phyloP scores from a whole-genome alignment of 169 alveolate genomes.

The Plasmodium blacklocki region DNA sequence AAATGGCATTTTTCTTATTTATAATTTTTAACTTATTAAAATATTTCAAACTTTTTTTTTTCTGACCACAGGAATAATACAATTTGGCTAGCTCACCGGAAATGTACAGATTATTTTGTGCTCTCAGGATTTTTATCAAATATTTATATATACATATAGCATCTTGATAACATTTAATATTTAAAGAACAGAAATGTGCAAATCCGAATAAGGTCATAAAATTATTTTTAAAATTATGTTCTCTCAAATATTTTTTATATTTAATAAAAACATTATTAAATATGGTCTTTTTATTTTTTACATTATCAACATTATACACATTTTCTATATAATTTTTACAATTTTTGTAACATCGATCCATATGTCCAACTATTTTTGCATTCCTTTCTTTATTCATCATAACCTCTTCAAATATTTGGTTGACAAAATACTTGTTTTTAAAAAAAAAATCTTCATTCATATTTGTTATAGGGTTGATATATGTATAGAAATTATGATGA shows the following conservation, averaged over 20 bases:
- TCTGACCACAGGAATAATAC: constrained; percentile 27
- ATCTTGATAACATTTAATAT: constrained; percentile 14
- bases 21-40: constrained; percentile 21
- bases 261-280: neutral
- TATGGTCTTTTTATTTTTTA: constrained; percentile 3
- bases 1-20: constrained; percentile 4
- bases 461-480: constrained; percentile 35
- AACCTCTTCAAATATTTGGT: constrained; percentile 12
- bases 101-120: constrained; percentile 26
- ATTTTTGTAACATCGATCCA: neutral
- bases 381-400: neutral
- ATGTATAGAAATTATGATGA: constrained; percentile 23
- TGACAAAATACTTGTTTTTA: constrained; percentile 34
- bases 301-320: neutral
- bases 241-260: constrained; percentile 23
- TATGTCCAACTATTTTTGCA: neutral
- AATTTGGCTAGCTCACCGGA: constrained; percentile 65
- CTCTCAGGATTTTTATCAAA: constrained; percentile 3
- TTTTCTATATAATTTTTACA: neutral
- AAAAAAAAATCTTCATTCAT: constrained; percentile 37
- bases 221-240: constrained; percentile 32
- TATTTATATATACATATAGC: constrained; percentile 24
- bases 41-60: constrained; percentile 36
- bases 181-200: constrained; percentile 67
- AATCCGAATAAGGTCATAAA: constrained; percentile 53